A percentile compares a stretch with the other conserved stretches of the same genome.
Evolutionary conservation across 148 eudicot species (phyloP).

Genomic region (Camellia sinensis): DNA sequence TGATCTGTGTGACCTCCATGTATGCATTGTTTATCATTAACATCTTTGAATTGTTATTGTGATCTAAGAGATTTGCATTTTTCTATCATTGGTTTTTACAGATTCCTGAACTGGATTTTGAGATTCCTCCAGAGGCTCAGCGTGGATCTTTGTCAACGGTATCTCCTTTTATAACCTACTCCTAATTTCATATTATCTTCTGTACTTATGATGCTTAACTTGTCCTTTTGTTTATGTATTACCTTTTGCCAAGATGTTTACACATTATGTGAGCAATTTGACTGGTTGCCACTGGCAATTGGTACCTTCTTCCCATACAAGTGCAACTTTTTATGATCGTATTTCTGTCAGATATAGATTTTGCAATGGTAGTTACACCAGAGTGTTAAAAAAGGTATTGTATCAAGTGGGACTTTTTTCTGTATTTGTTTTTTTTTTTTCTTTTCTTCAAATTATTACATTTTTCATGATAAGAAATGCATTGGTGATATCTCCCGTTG

Average conservation of each 20-base stretch:
- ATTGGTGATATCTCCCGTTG: not conserved
- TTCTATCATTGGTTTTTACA: slow-evolving; percentile 23
- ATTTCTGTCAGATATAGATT: not conserved
- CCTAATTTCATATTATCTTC: not conserved
- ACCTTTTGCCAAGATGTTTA: not conserved
- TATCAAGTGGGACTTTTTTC: too few species aligned
- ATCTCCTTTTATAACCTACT: slow-evolving; percentile 20
- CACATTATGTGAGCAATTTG: not conserved
- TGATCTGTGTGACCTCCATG: not conserved
- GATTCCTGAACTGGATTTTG: slow-evolving; percentile 95
- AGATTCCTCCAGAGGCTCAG: slow-evolving; percentile 97
- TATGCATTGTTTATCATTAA: too few species aligned
- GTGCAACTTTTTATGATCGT: not conserved
- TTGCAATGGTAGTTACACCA: not conserved
- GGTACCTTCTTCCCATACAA: not conserved
- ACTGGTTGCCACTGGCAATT: not conserved
- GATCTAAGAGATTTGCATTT: not conserved
- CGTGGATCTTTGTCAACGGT: slow-evolving; percentile 94
- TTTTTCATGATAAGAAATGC: not conserved
- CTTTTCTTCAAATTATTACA: too few species aligned
- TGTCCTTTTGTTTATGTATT: not conserved
- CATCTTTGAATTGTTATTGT: not conserved
- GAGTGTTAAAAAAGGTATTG: not conserved
- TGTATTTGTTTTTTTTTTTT: not conserved
- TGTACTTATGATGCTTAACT: not conserved